phyloP scores from a whole-genome alignment of 164 flowering plant genomes.

The Taxillus chinensis region DNA sequence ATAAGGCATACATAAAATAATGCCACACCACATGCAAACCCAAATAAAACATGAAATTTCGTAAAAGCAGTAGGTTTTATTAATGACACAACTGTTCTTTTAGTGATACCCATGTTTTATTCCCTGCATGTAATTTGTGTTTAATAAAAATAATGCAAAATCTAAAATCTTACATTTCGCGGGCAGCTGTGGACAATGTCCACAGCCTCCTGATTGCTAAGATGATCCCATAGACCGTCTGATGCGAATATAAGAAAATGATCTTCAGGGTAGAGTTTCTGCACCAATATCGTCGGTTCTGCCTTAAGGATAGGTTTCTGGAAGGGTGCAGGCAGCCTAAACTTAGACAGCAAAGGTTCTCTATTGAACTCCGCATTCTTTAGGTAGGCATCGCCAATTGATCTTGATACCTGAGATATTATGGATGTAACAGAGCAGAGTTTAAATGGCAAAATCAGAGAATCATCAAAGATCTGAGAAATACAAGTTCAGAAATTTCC shows the following conservation, averaged over 20 bases:
- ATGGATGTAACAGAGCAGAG: no score
- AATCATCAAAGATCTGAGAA: not conserved
- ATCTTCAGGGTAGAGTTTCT: constrained; percentile 54
- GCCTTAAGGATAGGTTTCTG: constrained; percentile 63
- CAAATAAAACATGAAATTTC: no score
- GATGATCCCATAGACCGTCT: constrained; percentile 93
- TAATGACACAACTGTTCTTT: no score
- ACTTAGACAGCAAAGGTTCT: constrained; percentile 64
- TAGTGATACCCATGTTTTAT: not conserved
- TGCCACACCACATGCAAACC: no score
- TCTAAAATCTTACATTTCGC: constrained; percentile 45
- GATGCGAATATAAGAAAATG: constrained; percentile 87
- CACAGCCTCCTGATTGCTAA: constrained; percentile 85
- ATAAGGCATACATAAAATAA: no score
- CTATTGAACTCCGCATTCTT: constrained; percentile 71
- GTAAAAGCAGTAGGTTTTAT: no score
- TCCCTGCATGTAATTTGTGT: no score
- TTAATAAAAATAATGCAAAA: not conserved
- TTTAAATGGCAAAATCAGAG: not conserved
- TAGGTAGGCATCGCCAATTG: constrained; percentile 90
- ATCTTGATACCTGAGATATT: constrained; percentile 64
- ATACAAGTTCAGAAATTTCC: no score
- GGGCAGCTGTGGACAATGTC: constrained; percentile 61
- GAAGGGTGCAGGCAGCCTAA: constrained; percentile 61
- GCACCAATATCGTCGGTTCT: constrained; percentile 62